Conservation (phyloP, 768 basidiomycete genomes). For the Hygrocybe punicea region DNA sequence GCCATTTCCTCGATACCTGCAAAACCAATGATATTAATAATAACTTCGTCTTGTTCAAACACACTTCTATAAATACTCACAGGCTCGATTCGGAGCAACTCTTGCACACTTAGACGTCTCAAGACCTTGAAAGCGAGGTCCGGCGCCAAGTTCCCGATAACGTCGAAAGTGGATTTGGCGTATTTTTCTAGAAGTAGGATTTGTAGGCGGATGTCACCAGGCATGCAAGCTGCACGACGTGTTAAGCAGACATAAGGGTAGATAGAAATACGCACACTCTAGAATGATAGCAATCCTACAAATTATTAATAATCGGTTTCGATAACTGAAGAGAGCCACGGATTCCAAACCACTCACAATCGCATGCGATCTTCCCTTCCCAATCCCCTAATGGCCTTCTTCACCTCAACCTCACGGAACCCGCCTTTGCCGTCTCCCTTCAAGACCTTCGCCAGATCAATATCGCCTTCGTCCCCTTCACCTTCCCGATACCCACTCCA, state of each 20-base stretch:
- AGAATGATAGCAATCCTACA: conserved; percentile 58
- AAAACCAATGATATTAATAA: conserved; percentile 34
- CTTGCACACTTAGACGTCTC: conserved; percentile 49
- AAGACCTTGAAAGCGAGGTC: conserved; percentile 64
- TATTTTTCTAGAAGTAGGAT: conserved; percentile 85
- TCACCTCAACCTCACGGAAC: conserved; percentile 69
- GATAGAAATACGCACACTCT: conserved; percentile 43
- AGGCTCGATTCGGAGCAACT: conserved; percentile 58
- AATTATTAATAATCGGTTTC: conserved; percentile 1
- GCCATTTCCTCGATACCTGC: conserved; percentile 48
- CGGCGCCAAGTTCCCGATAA: conserved; percentile 68
- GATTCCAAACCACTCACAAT: conserved; percentile 48
- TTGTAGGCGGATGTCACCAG: conserved; percentile 81
- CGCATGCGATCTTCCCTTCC: conserved; percentile 68
- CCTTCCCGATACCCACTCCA: conserved; percentile 65
- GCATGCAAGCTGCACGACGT: conserved; percentile 57
- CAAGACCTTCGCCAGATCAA: conserved; percentile 42
- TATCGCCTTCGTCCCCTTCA: conserved; percentile 42
- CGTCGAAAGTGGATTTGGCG: conserved; percentile 74
- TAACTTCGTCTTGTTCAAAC: conserved; percentile 39
- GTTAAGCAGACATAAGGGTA: conserved; percentile 7
- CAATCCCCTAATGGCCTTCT: conserved; percentile 58
- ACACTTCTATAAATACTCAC: conserved; percentile 33
- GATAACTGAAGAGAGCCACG: not conserved
- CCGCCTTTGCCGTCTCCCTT: conserved; percentile 56